Conservation (phyloP, 257 asterid genomes). For the Primulina tabacum region DNA sequence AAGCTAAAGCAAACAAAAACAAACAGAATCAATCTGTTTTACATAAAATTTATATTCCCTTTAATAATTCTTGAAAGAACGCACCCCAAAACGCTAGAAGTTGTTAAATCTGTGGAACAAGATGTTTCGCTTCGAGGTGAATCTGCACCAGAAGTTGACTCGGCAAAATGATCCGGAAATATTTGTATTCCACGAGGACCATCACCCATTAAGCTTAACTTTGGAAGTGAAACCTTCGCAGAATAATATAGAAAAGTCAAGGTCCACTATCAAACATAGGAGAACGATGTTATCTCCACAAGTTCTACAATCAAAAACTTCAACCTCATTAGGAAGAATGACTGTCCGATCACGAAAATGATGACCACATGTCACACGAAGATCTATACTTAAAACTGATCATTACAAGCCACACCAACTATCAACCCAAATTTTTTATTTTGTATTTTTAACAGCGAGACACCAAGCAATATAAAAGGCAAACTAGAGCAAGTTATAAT, state of each 20-base stretch:
- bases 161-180: conserved; percentile 51
- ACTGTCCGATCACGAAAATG: neutral
- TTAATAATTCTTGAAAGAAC: conserved; percentile 12
- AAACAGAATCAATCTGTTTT: conserved; percentile 20
- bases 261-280: neutral
- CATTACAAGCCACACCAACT: neutral
- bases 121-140: conserved; percentile 37
- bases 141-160: conserved; percentile 45
- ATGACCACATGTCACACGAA: conserved; percentile 9
- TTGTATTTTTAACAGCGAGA: neutral
- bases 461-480: neutral
- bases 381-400: neutral
- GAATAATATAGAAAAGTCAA: conserved; percentile 13
- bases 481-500: neutral
- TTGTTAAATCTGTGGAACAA: conserved; percentile 25
- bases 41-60: conserved; percentile 16
- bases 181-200: conserved; percentile 66
- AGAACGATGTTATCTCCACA: neutral
- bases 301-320: neutral
- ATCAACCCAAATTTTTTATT: neutral
- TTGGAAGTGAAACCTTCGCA: conserved; percentile 28
- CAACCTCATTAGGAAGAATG: neutral
- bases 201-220: conserved; percentile 61
- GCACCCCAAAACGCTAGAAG: conserved; percentile 37
- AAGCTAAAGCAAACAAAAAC: conserved; percentile 38